phyloP scores from a whole-genome alignment of 148 eudicot species.

The Rhododendron molle region DNA sequence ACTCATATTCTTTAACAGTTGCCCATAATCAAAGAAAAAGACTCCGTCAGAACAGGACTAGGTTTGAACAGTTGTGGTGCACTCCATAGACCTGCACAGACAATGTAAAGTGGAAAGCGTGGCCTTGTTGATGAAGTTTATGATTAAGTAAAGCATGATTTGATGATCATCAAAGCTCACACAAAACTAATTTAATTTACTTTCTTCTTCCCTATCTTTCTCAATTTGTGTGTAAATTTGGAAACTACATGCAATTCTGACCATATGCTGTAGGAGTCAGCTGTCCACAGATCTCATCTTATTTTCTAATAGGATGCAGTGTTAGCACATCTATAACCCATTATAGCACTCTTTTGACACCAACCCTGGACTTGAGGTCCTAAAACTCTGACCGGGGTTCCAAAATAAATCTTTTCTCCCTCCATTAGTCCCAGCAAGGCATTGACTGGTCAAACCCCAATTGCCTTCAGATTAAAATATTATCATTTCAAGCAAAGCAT shows the following conservation, averaged over 20 bases:
- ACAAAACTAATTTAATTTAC: background rate
- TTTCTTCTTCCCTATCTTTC: background rate
- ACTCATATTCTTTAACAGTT: background rate
- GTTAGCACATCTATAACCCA: background rate
- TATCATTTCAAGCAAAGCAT: background rate
- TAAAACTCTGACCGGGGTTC: background rate
- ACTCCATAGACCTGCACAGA: background rate
- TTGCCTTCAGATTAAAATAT: background rate
- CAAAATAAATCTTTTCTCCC: background rate
- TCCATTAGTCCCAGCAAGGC: background rate
- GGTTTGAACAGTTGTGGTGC: background rate
- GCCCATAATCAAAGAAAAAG: background rate
- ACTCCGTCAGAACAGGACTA: background rate
- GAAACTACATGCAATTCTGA: background rate
- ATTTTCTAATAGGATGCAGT: background rate
- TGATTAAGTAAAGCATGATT: background rate
- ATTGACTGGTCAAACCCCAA: background rate
- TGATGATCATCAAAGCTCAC: background rate
- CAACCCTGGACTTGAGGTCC: background rate
- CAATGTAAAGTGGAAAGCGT: background rate
- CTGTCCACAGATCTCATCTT: background rate
- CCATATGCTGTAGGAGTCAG: background rate
- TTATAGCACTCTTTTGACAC: background rate
- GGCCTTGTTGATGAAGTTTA: constrained; percentile 4
- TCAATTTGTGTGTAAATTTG: background rate